These are phyloP conservation scores for Heteromeles arbutifolia DNA, from an alignment of 306 rosid species.

Conservation along the genomic window DNA sequence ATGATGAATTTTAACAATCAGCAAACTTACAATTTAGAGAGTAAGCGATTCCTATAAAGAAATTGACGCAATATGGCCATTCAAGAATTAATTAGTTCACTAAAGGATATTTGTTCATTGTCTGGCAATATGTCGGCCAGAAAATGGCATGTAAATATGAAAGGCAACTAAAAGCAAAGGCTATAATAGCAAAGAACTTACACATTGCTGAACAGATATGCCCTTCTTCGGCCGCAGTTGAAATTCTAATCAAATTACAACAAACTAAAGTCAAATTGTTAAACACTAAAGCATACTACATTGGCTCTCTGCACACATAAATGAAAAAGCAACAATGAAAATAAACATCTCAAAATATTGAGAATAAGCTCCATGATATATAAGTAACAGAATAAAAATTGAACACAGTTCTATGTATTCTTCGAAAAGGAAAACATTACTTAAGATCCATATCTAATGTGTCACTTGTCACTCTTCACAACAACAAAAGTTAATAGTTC, in stretches of 20 bases:
- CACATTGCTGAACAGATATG: constrained; percentile 80
- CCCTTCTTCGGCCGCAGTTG: constrained; percentile 72
- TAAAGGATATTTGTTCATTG: not conserved
- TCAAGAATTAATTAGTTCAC: not conserved
- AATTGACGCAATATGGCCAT: not conserved
- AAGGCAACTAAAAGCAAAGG: not conserved
- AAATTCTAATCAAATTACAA: constrained; percentile 53
- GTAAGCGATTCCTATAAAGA: not conserved
- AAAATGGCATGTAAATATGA: not conserved
- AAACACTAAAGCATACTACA: not conserved
- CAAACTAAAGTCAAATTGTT: constrained; percentile 27
- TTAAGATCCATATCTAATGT: not conserved
- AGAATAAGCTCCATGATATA: not conserved
- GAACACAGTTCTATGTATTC: not conserved
- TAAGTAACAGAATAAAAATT: not conserved
- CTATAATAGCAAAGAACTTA: constrained; percentile 36
- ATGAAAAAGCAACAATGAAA: not conserved
- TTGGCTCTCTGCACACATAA: not conserved
- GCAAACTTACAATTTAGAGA: not conserved
- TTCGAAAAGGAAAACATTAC: not conserved
- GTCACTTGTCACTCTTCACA: not conserved
- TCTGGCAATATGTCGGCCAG: not conserved
- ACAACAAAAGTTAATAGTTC: not conserved
- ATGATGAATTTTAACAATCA: not conserved
- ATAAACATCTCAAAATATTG: not conserved